Conservation (phyloP, 2,329 filamentous ascomycete species). For the Exserohilum rostratum region DNA sequence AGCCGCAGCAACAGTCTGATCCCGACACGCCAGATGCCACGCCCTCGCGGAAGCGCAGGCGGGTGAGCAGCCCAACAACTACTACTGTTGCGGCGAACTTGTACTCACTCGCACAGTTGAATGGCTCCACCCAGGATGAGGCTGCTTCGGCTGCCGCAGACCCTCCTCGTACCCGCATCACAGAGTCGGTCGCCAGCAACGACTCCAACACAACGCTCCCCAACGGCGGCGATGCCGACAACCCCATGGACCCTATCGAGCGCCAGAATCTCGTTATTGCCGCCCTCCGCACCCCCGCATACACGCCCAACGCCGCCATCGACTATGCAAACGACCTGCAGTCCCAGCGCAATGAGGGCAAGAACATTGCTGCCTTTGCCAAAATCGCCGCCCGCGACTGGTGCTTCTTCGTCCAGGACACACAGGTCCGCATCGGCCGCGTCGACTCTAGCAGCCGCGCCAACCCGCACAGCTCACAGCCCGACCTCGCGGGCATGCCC, state of each 20-base stretch:
- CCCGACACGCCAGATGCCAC: conserved; percentile 56
- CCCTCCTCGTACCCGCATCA: conserved; percentile 38
- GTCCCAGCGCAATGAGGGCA: conserved; percentile 50
- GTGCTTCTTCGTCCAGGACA: conserved; percentile 81
- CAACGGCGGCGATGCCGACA: conserved; percentile 41
- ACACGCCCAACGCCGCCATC: conserved; percentile 62
- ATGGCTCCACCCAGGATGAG: conserved; percentile 36
- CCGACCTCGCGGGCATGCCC: conserved; percentile 31
- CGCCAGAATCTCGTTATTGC: conserved; percentile 47
- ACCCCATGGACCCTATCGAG: conserved; percentile 40
- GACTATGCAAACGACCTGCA: conserved; percentile 62
- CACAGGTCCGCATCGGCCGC: conserved; percentile 78
- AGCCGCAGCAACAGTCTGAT: conserved; percentile 44
- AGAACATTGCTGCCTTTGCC: conserved; percentile 68
- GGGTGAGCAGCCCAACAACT: conserved; percentile 43
- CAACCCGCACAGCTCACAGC: conserved; percentile 37
- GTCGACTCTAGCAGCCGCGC: conserved; percentile 41
- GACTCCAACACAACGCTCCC: conserved; percentile 49
- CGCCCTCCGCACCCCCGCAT: conserved; percentile 52
- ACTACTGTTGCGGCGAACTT: conserved; percentile 5
- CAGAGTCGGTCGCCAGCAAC: conserved; percentile 50
- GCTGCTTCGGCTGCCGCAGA: conserved; percentile 26
- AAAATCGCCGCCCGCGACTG: conserved; percentile 82
- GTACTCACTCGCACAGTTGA: conserved; percentile 40
- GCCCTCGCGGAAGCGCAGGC: conserved; percentile 55